These are phyloP conservation scores for Martiniozyma asiatica DNA, from an alignment of 1,139 yeast genomes.

Conservation along the genomic window DNA sequence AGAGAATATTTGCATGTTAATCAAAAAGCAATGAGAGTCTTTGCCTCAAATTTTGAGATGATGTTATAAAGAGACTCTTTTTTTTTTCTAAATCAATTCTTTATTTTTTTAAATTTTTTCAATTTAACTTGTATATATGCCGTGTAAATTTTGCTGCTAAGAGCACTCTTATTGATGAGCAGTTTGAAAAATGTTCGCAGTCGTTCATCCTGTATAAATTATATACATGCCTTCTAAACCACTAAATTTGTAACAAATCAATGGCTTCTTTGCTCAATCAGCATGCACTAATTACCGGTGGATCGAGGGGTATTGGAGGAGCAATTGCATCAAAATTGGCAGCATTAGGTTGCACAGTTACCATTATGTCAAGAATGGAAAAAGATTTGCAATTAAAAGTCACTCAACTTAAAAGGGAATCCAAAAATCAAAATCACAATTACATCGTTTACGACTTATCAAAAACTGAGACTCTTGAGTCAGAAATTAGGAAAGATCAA, in stretches of 20 bases:
- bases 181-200: no score
- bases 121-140: no score
- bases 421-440: constrained; percentile 27
- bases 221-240: no score
- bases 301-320: constrained; percentile 72
- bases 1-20: constrained; percentile 59
- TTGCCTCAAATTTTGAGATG: no score
- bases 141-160: no score
- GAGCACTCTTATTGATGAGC: no score
- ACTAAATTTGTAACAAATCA: no score
- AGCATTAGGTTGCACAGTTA: constrained; percentile 45
- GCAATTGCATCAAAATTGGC: constrained; percentile 53
- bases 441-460: constrained; percentile 41
- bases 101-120: no score
- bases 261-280: constrained; percentile 10
- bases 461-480: constrained; percentile 21
- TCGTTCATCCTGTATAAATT: no score
- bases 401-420: constrained; percentile 24
- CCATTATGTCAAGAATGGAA: constrained; percentile 47
- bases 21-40: constrained; percentile 6
- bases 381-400: constrained; percentile 26
- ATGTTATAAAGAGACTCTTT: no score
- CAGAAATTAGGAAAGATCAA: neutral
- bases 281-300: constrained; percentile 67
- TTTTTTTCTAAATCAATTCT: neutral